Percentiles rank a stretch among this genome's conserved stretches.
These are phyloP conservation scores for Metschnikowia santaceciliae DNA, from an alignment of 805 yeast genomes.

Conservation along the genomic window DNA sequence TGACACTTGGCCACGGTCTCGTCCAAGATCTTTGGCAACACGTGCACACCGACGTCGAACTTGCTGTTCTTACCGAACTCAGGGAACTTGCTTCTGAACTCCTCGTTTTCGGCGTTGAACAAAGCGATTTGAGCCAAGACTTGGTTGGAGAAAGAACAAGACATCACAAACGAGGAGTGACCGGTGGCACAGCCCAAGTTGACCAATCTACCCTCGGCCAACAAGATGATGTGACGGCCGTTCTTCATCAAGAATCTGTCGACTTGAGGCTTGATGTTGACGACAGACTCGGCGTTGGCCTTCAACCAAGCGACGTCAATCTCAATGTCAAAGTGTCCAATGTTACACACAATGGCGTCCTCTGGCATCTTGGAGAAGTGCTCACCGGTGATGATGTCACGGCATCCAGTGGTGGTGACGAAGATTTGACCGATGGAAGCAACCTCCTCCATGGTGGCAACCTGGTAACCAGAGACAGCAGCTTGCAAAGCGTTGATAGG, in stretches of 20 bases:
- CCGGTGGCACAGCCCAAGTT: slow-evolving; percentile 99
- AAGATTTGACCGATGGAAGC: slow-evolving; percentile 92
- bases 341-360: slow-evolving; percentile 99
- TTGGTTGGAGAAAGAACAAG: slow-evolving; percentile 99
- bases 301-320: slow-evolving; percentile 99
- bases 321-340: slow-evolving; percentile 99
- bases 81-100: slow-evolving; percentile 73
- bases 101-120: slow-evolving; percentile 80
- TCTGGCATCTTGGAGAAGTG: slow-evolving; percentile 95
- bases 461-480: slow-evolving; percentile 98
- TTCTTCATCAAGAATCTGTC: slow-evolving; percentile 88
- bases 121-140: slow-evolving; percentile 86
- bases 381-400: slow-evolving; percentile 89
- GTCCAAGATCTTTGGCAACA: slow-evolving; percentile 95
- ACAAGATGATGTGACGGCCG: slow-evolving; percentile 92
- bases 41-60: slow-evolving; percentile 89
- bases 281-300: slow-evolving; percentile 87
- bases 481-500: slow-evolving; percentile 99
- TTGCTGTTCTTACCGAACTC: slow-evolving; percentile 93
- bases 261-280: slow-evolving; percentile 98
- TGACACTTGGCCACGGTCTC: slow-evolving; percentile 98
- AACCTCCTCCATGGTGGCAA: slow-evolving; percentile 91
- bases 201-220: slow-evolving; percentile 99
- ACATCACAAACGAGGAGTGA: slow-evolving; percentile 98
- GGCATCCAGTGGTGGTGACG: slow-evolving; percentile 99